These are phyloP conservation scores for Cadophora sp. DNA, from an alignment of 2,329 filamentous ascomycete species.

Conservation along the genomic window DNA sequence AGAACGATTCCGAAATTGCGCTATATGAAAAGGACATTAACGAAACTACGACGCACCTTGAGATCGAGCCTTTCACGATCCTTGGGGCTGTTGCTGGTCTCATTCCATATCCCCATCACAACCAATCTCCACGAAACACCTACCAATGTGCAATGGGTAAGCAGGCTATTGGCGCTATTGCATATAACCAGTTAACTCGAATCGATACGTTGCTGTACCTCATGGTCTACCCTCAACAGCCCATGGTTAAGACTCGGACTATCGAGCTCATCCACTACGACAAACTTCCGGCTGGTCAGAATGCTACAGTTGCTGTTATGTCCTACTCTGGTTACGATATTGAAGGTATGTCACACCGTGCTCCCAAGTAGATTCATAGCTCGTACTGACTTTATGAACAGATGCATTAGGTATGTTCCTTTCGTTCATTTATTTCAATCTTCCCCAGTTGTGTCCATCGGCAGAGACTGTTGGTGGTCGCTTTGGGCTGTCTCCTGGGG, in stretches of 20 bases:
- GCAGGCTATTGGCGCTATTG: constrained; percentile 98
- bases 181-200: constrained; percentile 96
- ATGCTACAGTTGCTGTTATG: constrained; percentile 98
- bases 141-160: constrained; percentile 99
- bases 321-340: constrained; percentile 99
- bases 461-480: too few relatives aligned
- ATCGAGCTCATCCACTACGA: constrained; percentile 98
- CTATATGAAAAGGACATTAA: constrained; percentile 87
- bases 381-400: too few relatives aligned
- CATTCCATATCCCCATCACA: constrained; percentile 98
- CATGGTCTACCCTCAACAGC: constrained; percentile 96
- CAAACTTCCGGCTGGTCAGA: constrained; percentile 95
- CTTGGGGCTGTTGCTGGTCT: constrained; percentile 93
- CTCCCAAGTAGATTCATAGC: too few relatives aligned
- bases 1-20: constrained; percentile 94
- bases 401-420: constrained; percentile 66
- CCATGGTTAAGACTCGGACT: constrained; percentile 96
- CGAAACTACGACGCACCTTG: constrained; percentile 86
- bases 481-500: too few relatives aligned
- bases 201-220: constrained; percentile 97
- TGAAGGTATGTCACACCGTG: too few relatives aligned
- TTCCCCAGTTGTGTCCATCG: too few relatives aligned
- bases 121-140: constrained; percentile 97
- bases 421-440: too few relatives aligned
- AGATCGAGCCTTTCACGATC: constrained; percentile 98